Percentiles rank a stretch among this genome's conserved stretches.
phyloP scores from a whole-genome alignment of 805 yeast genomes.

The Lipomyces kockii region DNA sequence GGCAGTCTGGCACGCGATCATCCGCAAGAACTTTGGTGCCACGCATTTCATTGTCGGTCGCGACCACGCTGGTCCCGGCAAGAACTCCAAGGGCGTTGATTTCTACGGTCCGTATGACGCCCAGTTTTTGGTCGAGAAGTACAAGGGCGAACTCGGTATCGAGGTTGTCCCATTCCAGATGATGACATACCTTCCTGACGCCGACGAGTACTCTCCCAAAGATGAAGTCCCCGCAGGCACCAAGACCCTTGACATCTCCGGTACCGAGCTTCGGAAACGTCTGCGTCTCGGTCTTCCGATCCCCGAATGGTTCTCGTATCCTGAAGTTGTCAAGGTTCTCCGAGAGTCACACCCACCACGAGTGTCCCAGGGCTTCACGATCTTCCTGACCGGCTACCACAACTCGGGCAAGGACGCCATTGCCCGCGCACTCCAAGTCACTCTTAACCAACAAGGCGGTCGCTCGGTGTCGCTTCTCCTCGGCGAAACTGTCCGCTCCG shows the following conservation, averaged over 20 bases:
- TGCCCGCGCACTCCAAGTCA: conserved; percentile 83
- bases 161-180: conserved; percentile 94
- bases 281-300: conserved; percentile 84
- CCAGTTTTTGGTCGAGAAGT: conserved; percentile 79
- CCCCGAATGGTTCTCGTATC: conserved; percentile 97
- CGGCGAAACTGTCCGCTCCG: conserved; percentile 51
- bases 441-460: conserved; percentile 87
- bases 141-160: conserved; percentile 77
- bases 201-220: conserved; percentile 92
- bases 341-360: conserved; percentile 95
- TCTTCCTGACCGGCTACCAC: conserved; percentile 65
- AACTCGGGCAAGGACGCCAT: conserved; percentile 66
- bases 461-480: conserved; percentile 72
- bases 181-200: conserved; percentile 95
- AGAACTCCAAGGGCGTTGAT: conserved; percentile 84
- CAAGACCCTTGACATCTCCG: conserved; percentile 87
- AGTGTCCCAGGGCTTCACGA: conserved; percentile 82
- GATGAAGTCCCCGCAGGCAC: conserved; percentile 83
- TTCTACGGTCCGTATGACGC: conserved; percentile 98
- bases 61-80: conserved; percentile 98
- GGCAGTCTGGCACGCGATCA: conserved; percentile 97
- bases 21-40: conserved; percentile 95
- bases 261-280: conserved; percentile 90
- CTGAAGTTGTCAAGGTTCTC: conserved; percentile 89
- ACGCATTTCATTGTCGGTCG: conserved; percentile 97